Base-by-base conservation (phyloP, 495 filamentous ascomycete species). In the Cercophora scortea region DNA sequence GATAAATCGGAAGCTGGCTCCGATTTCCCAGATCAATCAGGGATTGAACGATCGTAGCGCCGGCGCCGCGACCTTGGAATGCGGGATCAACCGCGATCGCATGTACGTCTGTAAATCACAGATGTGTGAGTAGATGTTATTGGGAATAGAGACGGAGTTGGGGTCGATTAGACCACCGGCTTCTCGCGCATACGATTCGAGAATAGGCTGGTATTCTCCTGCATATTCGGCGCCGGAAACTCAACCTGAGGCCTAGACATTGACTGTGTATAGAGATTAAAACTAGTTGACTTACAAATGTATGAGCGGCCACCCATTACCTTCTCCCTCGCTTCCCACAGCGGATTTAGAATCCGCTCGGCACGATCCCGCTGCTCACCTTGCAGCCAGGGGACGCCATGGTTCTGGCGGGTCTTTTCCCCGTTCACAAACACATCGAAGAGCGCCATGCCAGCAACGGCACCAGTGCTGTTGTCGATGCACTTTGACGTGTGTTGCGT, bases 21-120 rank as follows among this genome's bases (percentile, higher is more conserved):
- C 62, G 57, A 38, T 76, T 69, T 2, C 71, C 73, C 16, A 65
- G 58, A 2, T 57, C 56, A 17, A 75, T 50, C 6, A 73, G 73
- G 65, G 69, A 73, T 47, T 68, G 55, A 1, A 76, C 59, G 2
- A 79, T 50, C 34, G 61, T 62, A 0, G 67, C 59, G 2, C 66
- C 76, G 0, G 73, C 59, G 4, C 74, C 73, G 2, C 57, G 62
- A 4, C 73, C 69, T 35, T 78, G 70, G 46, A 72, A 62, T 13
- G 52, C 51, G 5, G 66, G 66, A 19, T 63, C 49, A 11, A 67
- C 59, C 4, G 63, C 65, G 5, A 65, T 51, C 11, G 65, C 60
- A 11, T 69, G 61, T 42, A 62, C 52, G 40, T 67, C 66, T 67
- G 42, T 12, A 3, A 45, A 25, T 13, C 34, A 8, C 32, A 16